Evolutionary conservation across 148 eudicot species (phyloP), one percentile per base, ranked within the genome.

Genomic region (Hydrangea macrophylla): DNA sequence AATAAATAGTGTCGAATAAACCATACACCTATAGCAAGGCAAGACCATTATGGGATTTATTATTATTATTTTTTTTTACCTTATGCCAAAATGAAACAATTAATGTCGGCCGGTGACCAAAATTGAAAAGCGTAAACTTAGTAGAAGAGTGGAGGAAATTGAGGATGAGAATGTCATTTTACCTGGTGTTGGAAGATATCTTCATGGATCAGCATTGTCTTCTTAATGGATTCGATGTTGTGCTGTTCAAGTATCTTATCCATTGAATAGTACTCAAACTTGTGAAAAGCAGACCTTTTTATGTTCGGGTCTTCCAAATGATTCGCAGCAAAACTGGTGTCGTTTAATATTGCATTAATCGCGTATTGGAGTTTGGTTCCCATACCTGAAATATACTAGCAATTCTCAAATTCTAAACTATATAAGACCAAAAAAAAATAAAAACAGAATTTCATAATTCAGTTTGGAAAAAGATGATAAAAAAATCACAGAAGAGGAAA

Each of bases 151-250:
- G 39, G 39, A 35, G 39, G 8, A 3, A 8, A 8, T 4, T 35
- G 8, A 35, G 39, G 39, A 35, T 35, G 53, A 48, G 53, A 48
- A 55, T 12, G 25, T 45, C 6, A 67, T 22, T 2, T 18, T 15
- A 88, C 92, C 87, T 88, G 89, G 2, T 77, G 82, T 58, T 76
- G 77, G 65, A 85, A 81, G 27, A 75, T 51, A 36, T 75, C 71
- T 45, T 88, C 83, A 0, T 88, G 92, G 72, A 68, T 73, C 73
- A 78, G 37, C 76, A 88, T 88, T 35, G 85, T 81, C 54, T 53
- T 79, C 80, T 62, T 83, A 62, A 87, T 77, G 65, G 62, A 76
- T 25, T 82, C 81, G 10, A 70, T 35, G 30, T 80, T 70, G 25
- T 70, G 83, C 54, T 69, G 67, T 27, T 73, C 76, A 5, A 60